A percentile compares a stretch with the other conserved stretches of the same genome.
These are phyloP conservation scores for Plasmodium malariae DNA, from an alignment of 169 alveolate genomes.

Conservation along the genomic window DNA sequence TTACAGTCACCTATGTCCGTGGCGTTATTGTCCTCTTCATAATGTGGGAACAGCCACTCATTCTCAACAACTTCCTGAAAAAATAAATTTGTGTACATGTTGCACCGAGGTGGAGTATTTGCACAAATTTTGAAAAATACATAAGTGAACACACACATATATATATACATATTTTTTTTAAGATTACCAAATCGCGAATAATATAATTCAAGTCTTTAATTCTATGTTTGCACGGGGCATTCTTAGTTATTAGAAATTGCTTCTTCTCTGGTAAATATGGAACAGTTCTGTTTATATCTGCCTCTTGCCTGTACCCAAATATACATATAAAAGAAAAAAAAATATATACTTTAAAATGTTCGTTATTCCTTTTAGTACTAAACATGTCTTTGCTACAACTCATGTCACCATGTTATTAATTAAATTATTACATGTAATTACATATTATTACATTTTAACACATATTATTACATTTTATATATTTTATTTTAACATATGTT, in stretches of 20 bases:
- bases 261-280: conserved; percentile 77
- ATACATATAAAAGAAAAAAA: no score
- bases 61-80: conserved; percentile 52
- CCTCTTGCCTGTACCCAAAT: conserved; percentile 51
- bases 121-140: background rate
- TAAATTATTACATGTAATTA: no score
- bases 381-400: no score
- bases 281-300: conserved; percentile 69
- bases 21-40: conserved; percentile 69
- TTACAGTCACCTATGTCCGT: conserved; percentile 60
- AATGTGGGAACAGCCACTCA: conserved; percentile 65
- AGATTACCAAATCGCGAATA: conserved; percentile 50
- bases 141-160: background rate
- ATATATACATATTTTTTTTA: background rate
- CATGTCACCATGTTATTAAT: no score
- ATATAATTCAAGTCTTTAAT: conserved; percentile 69
- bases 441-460: no score
- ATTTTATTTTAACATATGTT: no score
- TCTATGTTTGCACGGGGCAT: conserved; percentile 79
- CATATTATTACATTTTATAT: no score
- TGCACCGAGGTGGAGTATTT: background rate
- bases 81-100: background rate
- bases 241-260: conserved; percentile 77
- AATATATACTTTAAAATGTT: no score
- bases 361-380: no score